Base-by-base conservation (phyloP, 371 early-diverging fungal genomes). In the Apophysomyces trapeziformis region DNA sequence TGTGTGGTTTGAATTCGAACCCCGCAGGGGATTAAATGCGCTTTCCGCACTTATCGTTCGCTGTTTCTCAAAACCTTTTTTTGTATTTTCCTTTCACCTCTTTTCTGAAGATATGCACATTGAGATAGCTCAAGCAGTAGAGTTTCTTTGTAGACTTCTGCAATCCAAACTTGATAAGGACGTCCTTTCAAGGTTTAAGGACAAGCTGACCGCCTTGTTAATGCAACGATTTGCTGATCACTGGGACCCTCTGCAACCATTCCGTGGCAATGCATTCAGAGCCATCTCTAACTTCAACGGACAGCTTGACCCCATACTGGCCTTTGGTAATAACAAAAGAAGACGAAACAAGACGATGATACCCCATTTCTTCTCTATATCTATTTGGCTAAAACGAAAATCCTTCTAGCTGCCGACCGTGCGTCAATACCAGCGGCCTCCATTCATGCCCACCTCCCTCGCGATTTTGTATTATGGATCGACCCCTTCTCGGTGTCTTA, bases 401-500 rank as follows among this genome's bases (percentile, higher is more conserved):
- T 35, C 44, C 12, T 11, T 5, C 43, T 38, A 68, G 90, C 90
- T 18, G 89, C 88, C 43, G 47, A 74, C 36, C 71, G 69, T 38
- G 76, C 84, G 18, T 66, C 54, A 9, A 65, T 86, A 54, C 41
- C 77, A 0, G 54, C 80, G 3, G 70, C 50, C 50, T 60, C 78
- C 38, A 74, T 86, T 32, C 78, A 82, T 66, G 70, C 74, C 7
- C 73, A 78, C 46, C 67, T 92, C 38, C 93, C 93, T 39, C 86
- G 83, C 45, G 93, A 92, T 68, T 74, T 91, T 38, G 88, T 91
- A 35, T 64, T 93, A 18, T 93, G 93, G 93, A 85, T 89, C 64
- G 93, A 93, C 72, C 93, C 93, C 26, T 84, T 79, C 64, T 77
- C 69, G 45, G 92, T 92, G 6, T 84, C 89, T 12, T 93, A 90